phyloP scores from a whole-genome alignment of 75 land plant species.

The Adiantum capillusveneris region DNA sequence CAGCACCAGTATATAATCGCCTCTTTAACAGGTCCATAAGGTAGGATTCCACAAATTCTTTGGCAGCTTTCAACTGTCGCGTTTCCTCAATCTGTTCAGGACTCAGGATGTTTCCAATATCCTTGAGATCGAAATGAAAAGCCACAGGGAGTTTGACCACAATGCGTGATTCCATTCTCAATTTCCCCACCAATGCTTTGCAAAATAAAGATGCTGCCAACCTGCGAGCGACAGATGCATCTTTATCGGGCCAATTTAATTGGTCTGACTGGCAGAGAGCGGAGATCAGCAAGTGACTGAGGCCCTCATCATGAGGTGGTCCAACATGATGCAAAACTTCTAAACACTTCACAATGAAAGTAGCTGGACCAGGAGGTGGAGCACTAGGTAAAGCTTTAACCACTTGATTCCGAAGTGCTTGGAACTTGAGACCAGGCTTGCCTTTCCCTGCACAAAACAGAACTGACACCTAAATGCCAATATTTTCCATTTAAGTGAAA shows the following conservation, averaged over 20 bases:
- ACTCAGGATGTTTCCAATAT: constrained; percentile 30
- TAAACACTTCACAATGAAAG: constrained; percentile 48
- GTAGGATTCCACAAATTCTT: constrained; percentile 26
- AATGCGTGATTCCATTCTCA: constrained; percentile 46
- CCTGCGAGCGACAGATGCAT: constrained; percentile 27
- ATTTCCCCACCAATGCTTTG: constrained; percentile 24
- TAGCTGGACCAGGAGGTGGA: constrained; percentile 52
- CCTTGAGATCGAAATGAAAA: constrained; percentile 43
- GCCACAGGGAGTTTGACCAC: constrained; percentile 47
- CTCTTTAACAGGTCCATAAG: constrained; percentile 35
- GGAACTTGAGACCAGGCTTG: constrained; percentile 54
- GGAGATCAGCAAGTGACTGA: constrained; percentile 56
- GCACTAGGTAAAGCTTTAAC: constrained; percentile 21
- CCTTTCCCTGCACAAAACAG: constrained; percentile 31
- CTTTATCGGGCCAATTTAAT: constrained; percentile 8
- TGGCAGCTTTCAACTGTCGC: constrained; percentile 21
- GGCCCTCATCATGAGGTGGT: constrained; percentile 34
- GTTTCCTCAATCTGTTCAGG: not conserved
- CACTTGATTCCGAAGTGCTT: constrained; percentile 52
- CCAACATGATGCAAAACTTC: constrained; percentile 40
- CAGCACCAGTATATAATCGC: constrained; percentile 50
- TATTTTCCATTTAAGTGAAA: too few species aligned
- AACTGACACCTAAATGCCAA: too few species aligned
- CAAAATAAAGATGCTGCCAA: constrained; percentile 46
- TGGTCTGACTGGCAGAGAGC: constrained; percentile 34